Conservation (phyloP, 495 filamentous ascomycete species). For the Trichoderma asperelloides region DNA sequence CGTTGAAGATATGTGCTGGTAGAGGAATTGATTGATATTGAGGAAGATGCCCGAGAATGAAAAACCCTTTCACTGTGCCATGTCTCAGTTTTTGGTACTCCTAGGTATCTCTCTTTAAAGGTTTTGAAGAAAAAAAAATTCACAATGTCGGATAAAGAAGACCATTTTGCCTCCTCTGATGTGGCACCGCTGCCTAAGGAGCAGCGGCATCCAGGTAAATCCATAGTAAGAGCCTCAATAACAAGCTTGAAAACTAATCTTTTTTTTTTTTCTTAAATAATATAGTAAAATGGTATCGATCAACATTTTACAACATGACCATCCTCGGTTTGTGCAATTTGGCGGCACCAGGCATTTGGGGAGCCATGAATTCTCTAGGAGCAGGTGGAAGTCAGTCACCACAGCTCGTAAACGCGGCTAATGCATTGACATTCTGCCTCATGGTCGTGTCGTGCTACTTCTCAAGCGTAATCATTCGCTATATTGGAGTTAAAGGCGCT, state of each 20-base stretch:
- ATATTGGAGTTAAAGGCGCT: conserved; percentile 55
- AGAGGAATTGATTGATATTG: conserved; percentile 1
- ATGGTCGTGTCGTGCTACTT: conserved; percentile 57
- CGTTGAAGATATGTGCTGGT: neutral
- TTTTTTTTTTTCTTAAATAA: neutral
- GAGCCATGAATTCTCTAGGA: conserved; percentile 60
- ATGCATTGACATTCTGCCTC: conserved; percentile 56
- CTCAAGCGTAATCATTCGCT: conserved; percentile 42
- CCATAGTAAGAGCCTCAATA: neutral
- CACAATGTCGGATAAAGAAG: neutral
- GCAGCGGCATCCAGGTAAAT: conserved; percentile 17
- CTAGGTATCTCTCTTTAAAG: neutral
- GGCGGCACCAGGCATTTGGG: conserved; percentile 57
- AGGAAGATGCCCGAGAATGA: neutral
- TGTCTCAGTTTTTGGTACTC: neutral
- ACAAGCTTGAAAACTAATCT: neutral
- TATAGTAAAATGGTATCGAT: conserved; percentile 57
- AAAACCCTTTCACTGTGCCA: too few species aligned
- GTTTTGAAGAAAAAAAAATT: neutral
- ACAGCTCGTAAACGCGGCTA: conserved; percentile 60
- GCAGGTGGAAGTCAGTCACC: conserved; percentile 56
- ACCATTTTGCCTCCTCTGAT: neutral
- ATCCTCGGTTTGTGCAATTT: conserved; percentile 57
- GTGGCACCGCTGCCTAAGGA: conserved; percentile 16
- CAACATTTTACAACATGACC: conserved; percentile 54